Evolutionary conservation across 768 basidiomycete species (phyloP).

Genomic region (Russula brevipes): DNA sequence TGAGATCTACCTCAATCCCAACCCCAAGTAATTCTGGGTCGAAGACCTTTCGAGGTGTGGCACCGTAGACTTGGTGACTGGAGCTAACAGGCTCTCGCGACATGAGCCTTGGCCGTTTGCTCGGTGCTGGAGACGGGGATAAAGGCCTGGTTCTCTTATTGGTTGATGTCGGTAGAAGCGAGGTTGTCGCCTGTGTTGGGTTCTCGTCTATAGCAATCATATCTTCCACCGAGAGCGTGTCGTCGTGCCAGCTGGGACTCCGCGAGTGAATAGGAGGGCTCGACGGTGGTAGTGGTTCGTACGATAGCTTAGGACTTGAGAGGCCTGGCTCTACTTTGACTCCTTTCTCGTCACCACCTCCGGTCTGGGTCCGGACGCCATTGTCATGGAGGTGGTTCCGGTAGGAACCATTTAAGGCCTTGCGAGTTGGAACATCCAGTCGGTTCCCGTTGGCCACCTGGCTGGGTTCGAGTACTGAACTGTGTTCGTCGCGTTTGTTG

Average conservation of each 20-base stretch:
- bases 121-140: not conserved
- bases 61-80: not conserved
- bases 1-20: constrained; percentile 11
- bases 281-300: constrained; percentile 12
- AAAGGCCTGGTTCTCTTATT: constrained; percentile 8
- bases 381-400: not conserved
- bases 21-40: constrained; percentile 10
- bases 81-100: not conserved
- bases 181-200: not conserved
- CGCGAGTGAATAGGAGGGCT: constrained; percentile 16
- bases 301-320: not conserved
- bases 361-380: not conserved
- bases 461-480: not conserved
- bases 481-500: not conserved
- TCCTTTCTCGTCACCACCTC: not conserved
- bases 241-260: not conserved
- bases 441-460: not conserved
- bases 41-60: not conserved
- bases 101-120: constrained; percentile 9
- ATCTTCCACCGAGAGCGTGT: constrained; percentile 8
- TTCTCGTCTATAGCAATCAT: not conserved
- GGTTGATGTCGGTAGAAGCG: not conserved
- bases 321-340: not conserved
- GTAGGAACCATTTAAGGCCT: constrained; percentile 12
- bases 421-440: constrained; percentile 3